Conservation (phyloP, 1,284 basidiomycete genomes). For the Pseudozyma sp. region DNA sequence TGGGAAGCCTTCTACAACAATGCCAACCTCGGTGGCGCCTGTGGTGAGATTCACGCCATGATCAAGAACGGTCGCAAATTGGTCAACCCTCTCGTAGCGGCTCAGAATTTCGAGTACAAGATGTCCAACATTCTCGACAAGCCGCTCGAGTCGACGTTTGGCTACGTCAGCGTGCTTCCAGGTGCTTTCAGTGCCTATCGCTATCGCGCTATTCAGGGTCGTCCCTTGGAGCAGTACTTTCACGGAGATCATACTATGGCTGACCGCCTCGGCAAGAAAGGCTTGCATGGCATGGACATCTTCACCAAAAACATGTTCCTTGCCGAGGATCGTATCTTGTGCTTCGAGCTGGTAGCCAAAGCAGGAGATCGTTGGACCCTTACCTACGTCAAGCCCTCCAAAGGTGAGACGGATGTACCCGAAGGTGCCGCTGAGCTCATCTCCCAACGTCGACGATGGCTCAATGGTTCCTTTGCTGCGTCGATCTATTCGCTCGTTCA, state of each 20-base stretch:
- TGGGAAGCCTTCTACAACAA: conserved; percentile 69
- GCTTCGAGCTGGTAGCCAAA: conserved; percentile 96
- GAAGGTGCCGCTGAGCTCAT: conserved; percentile 84
- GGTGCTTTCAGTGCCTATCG: conserved; percentile 97
- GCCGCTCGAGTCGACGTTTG: conserved; percentile 92
- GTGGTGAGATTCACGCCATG: conserved; percentile 69
- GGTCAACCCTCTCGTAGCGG: conserved; percentile 73
- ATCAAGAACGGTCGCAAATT: conserved; percentile 65
- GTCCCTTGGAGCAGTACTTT: conserved; percentile 96
- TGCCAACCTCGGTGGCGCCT: conserved; percentile 66
- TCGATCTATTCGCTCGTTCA: conserved; percentile 90
- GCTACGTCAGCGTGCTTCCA: conserved; percentile 89
- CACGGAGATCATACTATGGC: conserved; percentile 89
- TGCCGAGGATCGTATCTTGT: conserved; percentile 81
- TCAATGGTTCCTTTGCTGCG: conserved; percentile 96
- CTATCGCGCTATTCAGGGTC: conserved; percentile 88
- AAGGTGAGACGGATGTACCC: conserved; percentile 94
- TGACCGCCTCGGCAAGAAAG: conserved; percentile 89
- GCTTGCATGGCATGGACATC: conserved; percentile 96
- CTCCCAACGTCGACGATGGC: conserved; percentile 91
- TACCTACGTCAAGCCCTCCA: conserved; percentile 93
- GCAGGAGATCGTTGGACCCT: conserved; percentile 84
- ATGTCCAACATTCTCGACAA: conserved; percentile 84
- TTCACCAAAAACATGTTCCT: conserved; percentile 80
- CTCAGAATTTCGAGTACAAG: conserved; percentile 97